Evolutionary conservation across 768 basidiomycete species (phyloP), one percentile per base, ranked within the genome.

Genomic region (Boletellus emodensis): DNA sequence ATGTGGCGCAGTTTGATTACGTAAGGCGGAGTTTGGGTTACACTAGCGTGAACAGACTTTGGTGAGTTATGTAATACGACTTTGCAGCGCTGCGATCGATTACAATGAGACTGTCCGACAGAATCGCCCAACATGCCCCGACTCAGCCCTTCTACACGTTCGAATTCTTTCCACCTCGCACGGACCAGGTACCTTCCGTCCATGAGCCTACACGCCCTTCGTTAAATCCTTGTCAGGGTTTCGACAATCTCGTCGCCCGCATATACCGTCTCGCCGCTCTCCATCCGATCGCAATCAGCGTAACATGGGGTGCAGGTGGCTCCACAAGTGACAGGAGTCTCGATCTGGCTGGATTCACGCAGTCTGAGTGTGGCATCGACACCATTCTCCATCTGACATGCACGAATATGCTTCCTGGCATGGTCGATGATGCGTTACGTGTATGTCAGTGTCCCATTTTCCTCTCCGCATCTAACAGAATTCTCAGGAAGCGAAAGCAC

Each of bases 281-380:
- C 13, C 72, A 82, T 33, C 93, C 94, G 6, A 75, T 94, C 6
- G 94, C 89, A 20, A 79, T 98, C 51, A 94, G 86, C 61, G 79
- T 98, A 18, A 98, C 96, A 61, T 98, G 96, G 96, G 96, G 96
- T 39, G 95, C 96, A 0, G 95, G 96, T 10, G 95, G 96, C 2
- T 83, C 84, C 7, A 98, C 95, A 0, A 91, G 81, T 58, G 89
- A 94, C 32, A 79, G 88, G 30, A 90, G 84, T 63, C 73, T 99
- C 36, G 93, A 94, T 56, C 80, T 99, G 3, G 94, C 94, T 0
- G 80, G 80, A 11, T 69, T 91, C 48, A 82, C 82, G 2, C 90
- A 93, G 65, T 71, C 74, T 15, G 81, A 84, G 48, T 80, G 90
- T 67, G 83, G 80, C 1, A 72, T 94, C 39, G 90, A 96, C 58